Base-by-base conservation (phyloP, 352 stramenopile genomes). In the Phytophthora pseudosyringae region DNA sequence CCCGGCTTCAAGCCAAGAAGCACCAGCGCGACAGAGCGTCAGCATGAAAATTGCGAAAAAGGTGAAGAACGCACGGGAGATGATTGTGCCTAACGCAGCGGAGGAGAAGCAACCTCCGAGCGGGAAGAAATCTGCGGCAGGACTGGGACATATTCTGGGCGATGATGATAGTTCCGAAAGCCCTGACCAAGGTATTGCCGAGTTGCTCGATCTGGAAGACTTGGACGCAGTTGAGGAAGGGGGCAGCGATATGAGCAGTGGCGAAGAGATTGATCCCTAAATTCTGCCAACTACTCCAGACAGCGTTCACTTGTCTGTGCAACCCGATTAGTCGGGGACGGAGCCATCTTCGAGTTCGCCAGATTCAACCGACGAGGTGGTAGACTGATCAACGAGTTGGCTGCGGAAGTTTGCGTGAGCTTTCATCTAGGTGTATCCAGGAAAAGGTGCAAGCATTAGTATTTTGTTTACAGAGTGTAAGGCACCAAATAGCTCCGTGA, bases 291-390 rank as follows among this genome's bases (percentile, higher is more conserved):
- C 31, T 21, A 36, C n/a, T 41, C 12, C 28, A 50, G 16, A 7
- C 45, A 40, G 36, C 40, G 8, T 12, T 51, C 11, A n/a, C 13
- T 31, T 33, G 59, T 8, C 5, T 33, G 10, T 55, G 25, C 10
- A 38, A 57, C 25, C 28, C 25, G 38, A 38, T 49, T 56, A 67
- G 11, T 36, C 48, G 33, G 40, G 36, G 21, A 72, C 0, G 13
- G 25, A 9, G 21, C 61, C 60, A 15, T 78, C 70, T 69, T 75
- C 64, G 13, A 76, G 13, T 58, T 78, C 66, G 25, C 63, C 67
- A 16, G 59, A 75, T 59, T 78, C 69, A 36, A 75, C 26, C 9
- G 73, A 78, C 29, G 61, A 77, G 15, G 48, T 68, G 11, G 25
- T n/a, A 13, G 61, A 72, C 29, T 45, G 60, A 59, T 39, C 21